phyloP scores from a whole-genome alignment of 371 early-diverging fungal species.

The Rhizopus sp. region DNA sequence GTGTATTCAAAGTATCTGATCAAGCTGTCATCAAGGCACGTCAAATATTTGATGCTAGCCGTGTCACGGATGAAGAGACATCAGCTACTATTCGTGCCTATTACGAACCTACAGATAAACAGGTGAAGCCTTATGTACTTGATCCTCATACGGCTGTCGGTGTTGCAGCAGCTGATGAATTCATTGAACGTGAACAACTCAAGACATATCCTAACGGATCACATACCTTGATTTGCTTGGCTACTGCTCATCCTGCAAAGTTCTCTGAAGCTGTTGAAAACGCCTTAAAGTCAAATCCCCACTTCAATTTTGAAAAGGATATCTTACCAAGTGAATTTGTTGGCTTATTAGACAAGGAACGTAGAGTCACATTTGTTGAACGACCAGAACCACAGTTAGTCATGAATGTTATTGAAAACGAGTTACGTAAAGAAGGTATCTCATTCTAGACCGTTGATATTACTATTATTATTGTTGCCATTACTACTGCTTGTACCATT shows the following conservation, averaged over 20 bases:
- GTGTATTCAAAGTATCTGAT: conserved; percentile 73
- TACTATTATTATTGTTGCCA: not conserved
- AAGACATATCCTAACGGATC: conserved; percentile 35
- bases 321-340: conserved; percentile 73
- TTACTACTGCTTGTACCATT: not conserved
- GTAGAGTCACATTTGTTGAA: conserved; percentile 60
- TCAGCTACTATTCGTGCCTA: conserved; percentile 72
- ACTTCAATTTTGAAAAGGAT: conserved; percentile 63
- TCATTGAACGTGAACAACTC: conserved; percentile 28
- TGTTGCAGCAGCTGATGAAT: conserved; percentile 78
- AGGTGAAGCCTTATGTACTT: conserved; percentile 72
- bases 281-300: conserved; percentile 64
- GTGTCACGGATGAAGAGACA: conserved; percentile 77
- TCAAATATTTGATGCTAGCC: conserved; percentile 73
- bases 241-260: conserved; percentile 97
- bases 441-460: conserved; percentile 26
- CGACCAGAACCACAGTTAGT: conserved; percentile 61
- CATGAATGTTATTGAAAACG: conserved; percentile 62
- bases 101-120: conserved; percentile 53
- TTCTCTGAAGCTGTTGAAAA: conserved; percentile 89
- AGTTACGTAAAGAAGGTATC: conserved; percentile 51
- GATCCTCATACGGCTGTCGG: conserved; percentile 98
- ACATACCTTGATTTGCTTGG: conserved; percentile 69
- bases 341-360: conserved; percentile 71
- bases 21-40: conserved; percentile 68